Base-by-base conservation (phyloP, 306 rosid species). In the Astragalus membranaceus region DNA sequence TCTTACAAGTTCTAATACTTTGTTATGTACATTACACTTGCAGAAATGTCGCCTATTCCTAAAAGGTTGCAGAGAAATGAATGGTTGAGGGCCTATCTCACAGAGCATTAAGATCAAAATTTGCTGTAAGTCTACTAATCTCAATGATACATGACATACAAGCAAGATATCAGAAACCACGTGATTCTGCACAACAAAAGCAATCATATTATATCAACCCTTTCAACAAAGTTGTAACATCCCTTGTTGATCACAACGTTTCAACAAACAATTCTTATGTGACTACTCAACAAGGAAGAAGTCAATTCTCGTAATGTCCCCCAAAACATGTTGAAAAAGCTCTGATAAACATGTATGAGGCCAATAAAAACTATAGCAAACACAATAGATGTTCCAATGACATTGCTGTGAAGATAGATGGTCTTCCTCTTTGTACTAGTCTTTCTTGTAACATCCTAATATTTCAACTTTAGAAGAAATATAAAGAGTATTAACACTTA, bases 31-130 rank as follows among this genome's bases (percentile, higher is more conserved):
- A 16, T 33, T 6, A 37, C 39, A 33, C 10, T 20, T 74, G 75
- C 85, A 90, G 96, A 90, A 88, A 54, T 86, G 88, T 69, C 84
- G 92, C 0, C 20, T 79, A 1, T 90, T 90, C 73, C 61, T 84
- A 29, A 10, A 65, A 49, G 32, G 83, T 90, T 29, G 74, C 84
- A 0, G 82, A 79, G 11, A 83, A 49, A 57, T 86, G 82, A 15
- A n/a, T 53, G 5, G 0, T 39, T 10, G 80, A 55, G 33, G 74
- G 80, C 23, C 6, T 82, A 71, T 69, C 87, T 0, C 72, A 77
- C 0, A 80, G 74, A 30, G 55, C 62, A 2, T 39, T 75, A 20
- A 82, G 65, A 64, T 86, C 94, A 77, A 84, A 48, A 39, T 85
- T 90, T 15, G 88, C 86, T 7, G n/a, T 57, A 5, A 69, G 80